Percentiles rank a stretch among this genome's conserved stretches.
Conservation (phyloP, 1,284 basidiomycete species). For the Malassezia obtusa region DNA sequence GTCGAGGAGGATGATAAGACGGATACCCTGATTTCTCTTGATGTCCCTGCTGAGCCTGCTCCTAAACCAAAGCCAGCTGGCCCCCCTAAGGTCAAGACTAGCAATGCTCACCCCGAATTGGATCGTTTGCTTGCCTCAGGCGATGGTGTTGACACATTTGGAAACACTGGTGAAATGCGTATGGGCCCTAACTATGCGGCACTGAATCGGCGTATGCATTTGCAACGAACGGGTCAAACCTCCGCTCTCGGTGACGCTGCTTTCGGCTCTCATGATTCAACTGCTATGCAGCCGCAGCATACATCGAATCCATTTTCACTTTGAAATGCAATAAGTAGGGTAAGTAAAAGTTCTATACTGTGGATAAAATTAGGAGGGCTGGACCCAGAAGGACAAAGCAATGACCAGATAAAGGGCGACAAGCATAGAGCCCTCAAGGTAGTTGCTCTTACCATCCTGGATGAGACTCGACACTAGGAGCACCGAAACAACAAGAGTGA, state of each 20-base stretch:
- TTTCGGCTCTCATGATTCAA: background rate
- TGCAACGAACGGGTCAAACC: constrained; percentile 23
- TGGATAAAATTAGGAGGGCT: constrained; percentile 6
- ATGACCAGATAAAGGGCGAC: constrained; percentile 34
- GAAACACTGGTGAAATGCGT: constrained; percentile 45
- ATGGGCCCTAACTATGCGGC: constrained; percentile 30
- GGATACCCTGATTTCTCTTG: constrained; percentile 18
- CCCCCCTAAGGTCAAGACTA: constrained; percentile 20
- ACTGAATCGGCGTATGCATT: constrained; percentile 22
- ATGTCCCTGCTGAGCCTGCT: background rate
- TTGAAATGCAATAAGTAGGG: constrained; percentile 1
- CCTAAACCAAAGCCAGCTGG: background rate
- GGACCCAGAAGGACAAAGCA: constrained; percentile 42
- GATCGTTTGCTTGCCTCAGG: constrained; percentile 42
- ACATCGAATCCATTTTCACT: constrained; percentile 11
- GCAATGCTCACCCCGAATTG: constrained; percentile 30
- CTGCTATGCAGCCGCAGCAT: background rate
- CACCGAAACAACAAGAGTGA: constrained; percentile 43
- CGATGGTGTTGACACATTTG: constrained; percentile 46
- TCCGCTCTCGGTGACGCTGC: background rate
- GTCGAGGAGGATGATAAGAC: constrained; percentile 12
- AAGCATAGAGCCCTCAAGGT: constrained; percentile 50
- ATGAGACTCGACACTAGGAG: constrained; percentile 45
- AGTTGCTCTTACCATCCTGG: constrained; percentile 47
- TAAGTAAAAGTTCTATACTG: background rate